Conservation (phyloP, 768 basidiomycete genomes). For the Cystofilobasidium ferigula region DNA sequence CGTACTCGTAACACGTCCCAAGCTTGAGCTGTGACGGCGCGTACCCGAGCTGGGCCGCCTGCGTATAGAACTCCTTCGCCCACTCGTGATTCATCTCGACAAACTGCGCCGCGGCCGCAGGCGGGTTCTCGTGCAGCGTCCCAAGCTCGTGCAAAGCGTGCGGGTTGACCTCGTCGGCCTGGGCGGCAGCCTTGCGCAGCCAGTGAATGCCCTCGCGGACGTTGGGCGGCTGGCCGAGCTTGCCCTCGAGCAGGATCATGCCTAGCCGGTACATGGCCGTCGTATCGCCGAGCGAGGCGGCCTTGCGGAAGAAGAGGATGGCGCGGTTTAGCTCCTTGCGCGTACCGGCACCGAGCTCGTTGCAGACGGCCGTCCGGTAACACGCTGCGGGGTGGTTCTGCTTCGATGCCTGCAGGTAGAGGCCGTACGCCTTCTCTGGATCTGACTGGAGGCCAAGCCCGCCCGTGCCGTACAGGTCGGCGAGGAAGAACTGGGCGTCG, state of each 20-base stretch:
- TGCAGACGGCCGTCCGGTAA: constrained; percentile 96
- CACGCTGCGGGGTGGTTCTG: constrained; percentile 90
- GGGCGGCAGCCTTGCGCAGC: constrained; percentile 87
- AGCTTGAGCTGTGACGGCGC: constrained; percentile 90
- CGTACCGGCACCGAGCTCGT: constrained; percentile 95
- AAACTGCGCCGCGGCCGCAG: constrained; percentile 43
- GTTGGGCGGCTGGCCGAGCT: constrained; percentile 70
- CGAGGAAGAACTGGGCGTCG: constrained; percentile 96
- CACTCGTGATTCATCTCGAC: constrained; percentile 23
- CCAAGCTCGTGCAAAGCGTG: constrained; percentile 96
- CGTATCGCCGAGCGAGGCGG: constrained; percentile 89
- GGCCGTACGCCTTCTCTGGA: constrained; percentile 92
- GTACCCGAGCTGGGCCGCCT: constrained; percentile 86
- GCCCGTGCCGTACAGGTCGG: constrained; percentile 92
- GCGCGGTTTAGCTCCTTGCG: constrained; percentile 76
- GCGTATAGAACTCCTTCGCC: constrained; percentile 73
- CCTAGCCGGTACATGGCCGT: constrained; percentile 99
- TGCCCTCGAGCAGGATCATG: constrained; percentile 83
- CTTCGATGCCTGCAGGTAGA: constrained; percentile 93
- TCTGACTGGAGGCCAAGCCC: constrained; percentile 91
- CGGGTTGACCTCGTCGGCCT: constrained; percentile 96
- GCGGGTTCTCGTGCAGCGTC: constrained; percentile 40
- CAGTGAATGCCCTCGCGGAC: constrained; percentile 85
- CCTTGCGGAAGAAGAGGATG: constrained; percentile 90
- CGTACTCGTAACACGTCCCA: constrained; percentile 91